Evolutionary conservation across 768 basidiomycete species (phyloP), one percentile per base, ranked within the genome.

Genomic region (Boletus tylopilopsis): DNA sequence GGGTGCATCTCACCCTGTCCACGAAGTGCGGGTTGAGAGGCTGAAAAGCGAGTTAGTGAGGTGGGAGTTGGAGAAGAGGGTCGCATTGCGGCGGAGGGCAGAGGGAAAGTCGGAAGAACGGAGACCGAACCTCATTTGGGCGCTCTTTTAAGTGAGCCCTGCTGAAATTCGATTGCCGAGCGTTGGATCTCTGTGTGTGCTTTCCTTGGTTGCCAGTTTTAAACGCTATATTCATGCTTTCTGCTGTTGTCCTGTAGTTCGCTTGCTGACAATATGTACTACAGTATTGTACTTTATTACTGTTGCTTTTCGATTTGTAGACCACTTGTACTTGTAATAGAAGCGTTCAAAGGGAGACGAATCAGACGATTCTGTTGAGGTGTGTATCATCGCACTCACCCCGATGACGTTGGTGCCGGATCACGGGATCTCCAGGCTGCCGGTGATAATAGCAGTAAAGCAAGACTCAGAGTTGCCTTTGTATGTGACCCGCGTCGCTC

Each of bases 1-100:
- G 69, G 67, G 67, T n/a, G 51, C 68, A 2, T 68, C 71, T 2
- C 79, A 81, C 61, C 79, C 79, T 1, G 67, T 76, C 1, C 63
- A 73, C 9, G 70, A 70, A 27, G 70, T 73, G 42, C 68, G 80
- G 35, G 58, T 75, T 4, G 59, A 64, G 42, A 71, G 63, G 23
- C 62, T 81, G 11, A 66, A 68, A 48, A 42, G 61, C 24, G 80
- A 81, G 61, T 64, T 81, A 19, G 67, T 62, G 23, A 62, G 72
- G 44, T 81, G 79, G 80, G 69, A 71, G 43, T 37, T 60, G 35
- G 74, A 67, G 47, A 61, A 63, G 53, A 54, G 66, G 44, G 68
- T 66, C 10, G 66, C 60, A 0, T 40, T 52, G 22, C 56, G 37
- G 37, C 54, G 50, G 52, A 63, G 51, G 41, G 48, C 49, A 1